phyloP scores from a whole-genome alignment of 345 rosid species.

The Eucalyptus caleyi region DNA sequence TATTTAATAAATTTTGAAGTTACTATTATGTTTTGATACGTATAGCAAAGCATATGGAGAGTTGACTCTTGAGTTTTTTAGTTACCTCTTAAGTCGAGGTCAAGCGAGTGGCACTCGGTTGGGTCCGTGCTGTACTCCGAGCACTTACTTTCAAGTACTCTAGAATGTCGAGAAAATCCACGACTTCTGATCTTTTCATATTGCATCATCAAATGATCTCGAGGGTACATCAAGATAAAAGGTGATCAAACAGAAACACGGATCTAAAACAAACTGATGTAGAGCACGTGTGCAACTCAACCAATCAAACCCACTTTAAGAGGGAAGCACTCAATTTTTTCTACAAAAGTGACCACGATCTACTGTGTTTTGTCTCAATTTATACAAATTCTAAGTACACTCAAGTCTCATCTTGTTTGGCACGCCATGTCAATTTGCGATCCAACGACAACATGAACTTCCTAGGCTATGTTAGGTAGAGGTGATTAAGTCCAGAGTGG shows the following conservation, averaged over 20 bases:
- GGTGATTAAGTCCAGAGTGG: no score
- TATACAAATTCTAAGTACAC: not conserved
- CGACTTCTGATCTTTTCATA: rapidly evolving
- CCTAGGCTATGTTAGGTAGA: not conserved
- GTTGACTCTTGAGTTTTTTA: not conserved
- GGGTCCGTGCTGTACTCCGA: not conserved
- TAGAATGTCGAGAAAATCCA: rapidly evolving
- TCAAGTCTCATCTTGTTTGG: not conserved
- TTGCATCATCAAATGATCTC: not conserved
- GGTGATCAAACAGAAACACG: not conserved
- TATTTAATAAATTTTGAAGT: not conserved
- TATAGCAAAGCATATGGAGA: rapidly evolving
- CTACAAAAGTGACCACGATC: not conserved
- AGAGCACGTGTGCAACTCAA: not conserved
- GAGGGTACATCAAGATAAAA: rapidly evolving
- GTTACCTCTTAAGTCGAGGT: not conserved
- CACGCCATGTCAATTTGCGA: not conserved
- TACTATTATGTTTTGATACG: rapidly evolving
- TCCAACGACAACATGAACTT: not conserved
- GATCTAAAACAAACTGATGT: not conserved
- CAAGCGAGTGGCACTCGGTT: not conserved
- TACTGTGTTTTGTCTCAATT: rapidly evolving
- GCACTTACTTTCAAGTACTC: not conserved
- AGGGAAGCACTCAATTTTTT: rapidly evolving
- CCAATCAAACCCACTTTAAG: not conserved